Evolutionary conservation across 306 rosid species (phyloP).

Genomic region (Arachis hypogaea): DNA sequence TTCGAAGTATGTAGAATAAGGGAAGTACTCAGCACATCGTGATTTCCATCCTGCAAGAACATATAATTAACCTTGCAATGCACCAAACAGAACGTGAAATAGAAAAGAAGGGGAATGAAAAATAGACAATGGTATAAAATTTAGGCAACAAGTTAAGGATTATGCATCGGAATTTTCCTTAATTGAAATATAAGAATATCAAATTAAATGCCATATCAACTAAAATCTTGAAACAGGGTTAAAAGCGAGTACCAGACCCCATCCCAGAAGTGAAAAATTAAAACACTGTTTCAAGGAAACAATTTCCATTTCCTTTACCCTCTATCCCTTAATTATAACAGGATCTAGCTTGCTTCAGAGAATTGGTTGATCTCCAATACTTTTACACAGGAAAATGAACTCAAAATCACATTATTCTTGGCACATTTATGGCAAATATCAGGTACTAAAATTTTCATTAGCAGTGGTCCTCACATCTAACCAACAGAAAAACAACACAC

Average conservation of each 20-base stretch:
- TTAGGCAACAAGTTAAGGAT: not conserved
- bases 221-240: not conserved
- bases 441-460: constrained; percentile 1
- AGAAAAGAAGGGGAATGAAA: not conserved
- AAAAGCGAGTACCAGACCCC: not conserved
- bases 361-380: not conserved
- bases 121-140: not conserved
- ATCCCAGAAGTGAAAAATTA: not conserved
- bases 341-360: constrained; percentile 13
- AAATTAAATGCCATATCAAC: not conserved
- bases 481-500: constrained; percentile 20
- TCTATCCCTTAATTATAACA: not conserved
- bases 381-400: not conserved
- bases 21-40: constrained; percentile 75
- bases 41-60: constrained; percentile 81
- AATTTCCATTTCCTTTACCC: constrained; percentile 7
- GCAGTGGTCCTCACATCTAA: not conserved
- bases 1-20: constrained; percentile 76
- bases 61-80: not conserved
- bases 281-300: constrained; percentile 14
- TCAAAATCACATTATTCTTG: not conserved
- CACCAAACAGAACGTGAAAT: not conserved
- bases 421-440: not conserved
- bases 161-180: not conserved
- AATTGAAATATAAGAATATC: not conserved